These are phyloP conservation scores for Neonectria neomacrospora DNA, from an alignment of 2,329 filamentous ascomycete species.

Conservation along the genomic window DNA sequence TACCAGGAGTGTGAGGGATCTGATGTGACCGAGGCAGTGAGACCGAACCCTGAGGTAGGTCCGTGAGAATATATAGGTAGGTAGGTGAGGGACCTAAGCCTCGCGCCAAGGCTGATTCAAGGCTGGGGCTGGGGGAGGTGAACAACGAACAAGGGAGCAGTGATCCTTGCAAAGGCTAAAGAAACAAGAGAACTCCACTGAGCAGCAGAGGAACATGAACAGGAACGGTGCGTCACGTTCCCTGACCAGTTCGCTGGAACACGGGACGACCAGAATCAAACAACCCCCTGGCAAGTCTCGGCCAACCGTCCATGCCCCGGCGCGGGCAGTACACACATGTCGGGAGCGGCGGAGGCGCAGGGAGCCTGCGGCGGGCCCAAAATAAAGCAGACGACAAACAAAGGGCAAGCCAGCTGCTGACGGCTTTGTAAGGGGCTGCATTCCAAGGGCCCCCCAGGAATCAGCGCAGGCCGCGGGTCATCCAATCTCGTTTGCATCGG, in stretches of 20 bases:
- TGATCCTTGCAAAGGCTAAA: background rate
- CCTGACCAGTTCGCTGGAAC: background rate
- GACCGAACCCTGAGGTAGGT: background rate
- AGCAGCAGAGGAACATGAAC: background rate
- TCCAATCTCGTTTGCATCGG: background rate
- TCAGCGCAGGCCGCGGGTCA: background rate
- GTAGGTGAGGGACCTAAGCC: background rate
- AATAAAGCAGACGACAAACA: slow-evolving; percentile 1
- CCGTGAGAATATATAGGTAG: slow-evolving; percentile 11
- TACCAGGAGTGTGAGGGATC: background rate
- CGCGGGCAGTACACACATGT: background rate
- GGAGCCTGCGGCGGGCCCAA: background rate
- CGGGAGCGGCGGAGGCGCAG: background rate
- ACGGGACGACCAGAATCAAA: background rate
- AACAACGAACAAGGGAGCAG: slow-evolving; percentile 4
- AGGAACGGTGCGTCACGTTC: background rate
- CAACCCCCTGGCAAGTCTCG: background rate
- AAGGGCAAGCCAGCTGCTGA: background rate
- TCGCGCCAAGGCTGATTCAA: slow-evolving; percentile 26
- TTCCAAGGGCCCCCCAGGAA: slow-evolving; percentile 1
- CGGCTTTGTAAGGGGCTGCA: background rate
- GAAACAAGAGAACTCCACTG: background rate
- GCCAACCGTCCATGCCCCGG: background rate
- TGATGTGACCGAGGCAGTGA: slow-evolving; percentile 22
- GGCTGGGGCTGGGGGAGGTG: slow-evolving; percentile 1